phyloP scores from a whole-genome alignment of 495 filamentous ascomycete genomes.

The Cryomyces minteri region DNA sequence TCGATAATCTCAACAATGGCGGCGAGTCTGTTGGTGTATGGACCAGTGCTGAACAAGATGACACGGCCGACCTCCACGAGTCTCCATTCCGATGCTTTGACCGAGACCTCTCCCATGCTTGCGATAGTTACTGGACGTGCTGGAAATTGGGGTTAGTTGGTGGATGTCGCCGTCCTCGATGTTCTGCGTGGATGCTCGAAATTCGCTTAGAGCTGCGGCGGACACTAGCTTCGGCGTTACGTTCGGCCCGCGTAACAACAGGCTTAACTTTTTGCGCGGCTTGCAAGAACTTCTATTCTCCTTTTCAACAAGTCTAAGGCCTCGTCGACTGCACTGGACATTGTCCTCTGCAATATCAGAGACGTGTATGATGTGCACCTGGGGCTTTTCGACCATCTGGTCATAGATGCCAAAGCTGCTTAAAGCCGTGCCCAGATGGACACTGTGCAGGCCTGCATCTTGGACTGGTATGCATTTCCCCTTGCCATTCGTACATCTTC shows the following conservation, averaged over 20 bases:
- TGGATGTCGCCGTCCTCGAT: neutral
- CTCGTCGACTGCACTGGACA: too few relatives aligned
- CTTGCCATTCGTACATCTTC: too few relatives aligned
- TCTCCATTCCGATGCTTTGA: slow-evolving; percentile 62
- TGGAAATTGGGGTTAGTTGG: neutral
- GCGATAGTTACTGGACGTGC: slow-evolving; percentile 13
- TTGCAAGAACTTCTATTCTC: neutral
- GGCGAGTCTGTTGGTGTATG: slow-evolving; percentile 69
- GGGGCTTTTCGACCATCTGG: too few relatives aligned
- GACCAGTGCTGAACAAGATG: slow-evolving; percentile 62
- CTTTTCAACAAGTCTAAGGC: too few relatives aligned
- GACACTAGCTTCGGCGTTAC: neutral
- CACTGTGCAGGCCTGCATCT: too few relatives aligned
- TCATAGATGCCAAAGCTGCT: too few relatives aligned
- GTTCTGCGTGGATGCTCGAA: neutral
- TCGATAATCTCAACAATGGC: slow-evolving; percentile 98
- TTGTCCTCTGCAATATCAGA: too few relatives aligned
- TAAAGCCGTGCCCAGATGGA: too few relatives aligned
- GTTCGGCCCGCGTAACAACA: neutral
- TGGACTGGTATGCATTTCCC: too few relatives aligned
- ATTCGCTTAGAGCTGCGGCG: neutral
- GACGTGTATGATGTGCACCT: too few relatives aligned
- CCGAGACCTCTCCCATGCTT: slow-evolving; percentile 48
- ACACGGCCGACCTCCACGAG: slow-evolving; percentile 94
- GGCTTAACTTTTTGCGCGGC: neutral